Percentiles rank a stretch among this genome's conserved stretches.
These are phyloP conservation scores for Chlorencoelia australis DNA, from an alignment of 2,329 filamentous ascomycete genomes.

Conservation along the genomic window DNA sequence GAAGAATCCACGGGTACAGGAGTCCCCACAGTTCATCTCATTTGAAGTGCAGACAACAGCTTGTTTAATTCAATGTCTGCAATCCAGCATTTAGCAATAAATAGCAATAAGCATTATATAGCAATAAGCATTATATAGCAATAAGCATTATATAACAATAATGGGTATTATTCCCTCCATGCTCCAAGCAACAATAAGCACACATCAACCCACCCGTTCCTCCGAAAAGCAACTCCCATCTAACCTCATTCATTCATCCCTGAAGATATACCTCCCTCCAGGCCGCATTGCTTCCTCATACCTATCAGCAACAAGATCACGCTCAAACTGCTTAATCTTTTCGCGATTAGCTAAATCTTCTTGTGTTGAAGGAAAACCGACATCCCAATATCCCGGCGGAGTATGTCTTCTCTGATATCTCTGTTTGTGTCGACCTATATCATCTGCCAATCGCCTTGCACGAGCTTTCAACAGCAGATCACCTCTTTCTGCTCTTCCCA, in stretches of 20 bases:
- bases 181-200: neutral
- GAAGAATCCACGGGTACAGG: no score
- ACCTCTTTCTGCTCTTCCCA: conserved; percentile 51
- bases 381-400: conserved; percentile 83
- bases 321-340: conserved; percentile 54
- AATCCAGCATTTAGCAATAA: neutral
- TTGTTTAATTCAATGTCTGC: neutral
- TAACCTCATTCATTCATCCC: conserved; percentile 49
- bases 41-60: no score
- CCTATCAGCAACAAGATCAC: conserved; percentile 57
- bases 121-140: no score
- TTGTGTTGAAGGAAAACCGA: conserved; percentile 84
- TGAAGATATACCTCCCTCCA: conserved; percentile 69
- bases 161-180: neutral
- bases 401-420: conserved; percentile 60
- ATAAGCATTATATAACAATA: neutral
- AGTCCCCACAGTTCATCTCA: no score
- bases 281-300: conserved; percentile 73
- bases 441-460: conserved; percentile 61
- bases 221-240: neutral
- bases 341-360: conserved; percentile 57
- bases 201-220: neutral
- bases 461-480: conserved; percentile 67
- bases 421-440: conserved; percentile 68
- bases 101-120: no score